Conservation (phyloP, 2,329 filamentous ascomycete species). For the Rhynchosporium agropyri region DNA sequence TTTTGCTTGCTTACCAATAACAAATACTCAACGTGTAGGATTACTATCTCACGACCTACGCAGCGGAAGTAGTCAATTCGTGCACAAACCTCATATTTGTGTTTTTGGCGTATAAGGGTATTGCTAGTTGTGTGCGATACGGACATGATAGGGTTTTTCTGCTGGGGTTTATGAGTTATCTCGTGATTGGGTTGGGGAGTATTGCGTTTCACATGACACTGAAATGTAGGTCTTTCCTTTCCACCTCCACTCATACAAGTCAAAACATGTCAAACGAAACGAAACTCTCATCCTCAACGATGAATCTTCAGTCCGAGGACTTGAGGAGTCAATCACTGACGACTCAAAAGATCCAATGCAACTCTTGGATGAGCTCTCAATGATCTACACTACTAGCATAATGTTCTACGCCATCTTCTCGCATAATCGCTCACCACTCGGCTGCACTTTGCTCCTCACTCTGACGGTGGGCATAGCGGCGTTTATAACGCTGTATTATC, state of each 20-base stretch:
- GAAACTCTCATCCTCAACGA: too few relatives aligned
- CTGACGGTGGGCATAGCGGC: constrained; percentile 52
- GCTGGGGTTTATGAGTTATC: constrained; percentile 53
- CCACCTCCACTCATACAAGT: constrained; percentile 49
- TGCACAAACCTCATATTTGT: constrained; percentile 81
- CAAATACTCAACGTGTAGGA: constrained; percentile 51
- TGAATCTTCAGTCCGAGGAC: too few relatives aligned
- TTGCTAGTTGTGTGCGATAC: constrained; percentile 69
- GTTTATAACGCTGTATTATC: constrained; percentile 70
- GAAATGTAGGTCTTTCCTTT: constrained; percentile 36
- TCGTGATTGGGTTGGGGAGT: constrained; percentile 40
- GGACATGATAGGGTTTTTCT: constrained; percentile 74
- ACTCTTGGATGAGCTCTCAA: constrained; percentile 69
- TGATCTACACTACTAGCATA: constrained; percentile 73
- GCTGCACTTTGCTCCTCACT: constrained; percentile 51
- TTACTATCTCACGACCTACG: constrained; percentile 71
- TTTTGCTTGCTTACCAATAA: background rate
- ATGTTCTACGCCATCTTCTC: constrained; percentile 69
- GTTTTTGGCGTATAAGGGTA: constrained; percentile 72
- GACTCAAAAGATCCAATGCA: constrained; percentile 65
- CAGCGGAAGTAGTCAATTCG: constrained; percentile 75
- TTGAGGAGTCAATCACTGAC: constrained; percentile 2
- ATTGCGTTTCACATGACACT: constrained; percentile 43
- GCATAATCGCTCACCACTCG: constrained; percentile 18
- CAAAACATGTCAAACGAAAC: constrained; percentile 57